phyloP scores from a whole-genome alignment of 768 basidiomycete genomes.

The Termitomyces heimii region DNA sequence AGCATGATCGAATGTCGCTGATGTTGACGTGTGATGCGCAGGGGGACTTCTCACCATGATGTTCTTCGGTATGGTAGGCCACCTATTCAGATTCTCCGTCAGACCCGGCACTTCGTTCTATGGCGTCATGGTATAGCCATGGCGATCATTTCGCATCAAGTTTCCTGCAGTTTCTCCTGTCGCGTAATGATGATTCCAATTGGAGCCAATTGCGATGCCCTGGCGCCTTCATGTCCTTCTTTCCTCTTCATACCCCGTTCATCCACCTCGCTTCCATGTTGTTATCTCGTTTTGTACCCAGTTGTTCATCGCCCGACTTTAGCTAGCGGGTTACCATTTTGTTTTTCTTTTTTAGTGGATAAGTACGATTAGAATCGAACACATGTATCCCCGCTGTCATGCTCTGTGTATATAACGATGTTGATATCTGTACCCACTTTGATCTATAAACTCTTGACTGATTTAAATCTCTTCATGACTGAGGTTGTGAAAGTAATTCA shows the following conservation, averaged over 20 bases:
- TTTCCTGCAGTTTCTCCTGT: not conserved
- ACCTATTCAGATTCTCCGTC: not conserved
- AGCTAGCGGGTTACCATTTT: not conserved
- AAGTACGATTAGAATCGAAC: not conserved
- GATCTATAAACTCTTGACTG: not conserved
- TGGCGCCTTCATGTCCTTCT: no score
- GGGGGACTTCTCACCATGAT: constrained; percentile 8
- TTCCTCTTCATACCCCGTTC: not conserved
- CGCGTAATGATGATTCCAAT: not conserved
- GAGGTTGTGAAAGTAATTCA: no score
- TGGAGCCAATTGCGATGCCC: no score
- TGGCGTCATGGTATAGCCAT: not conserved
- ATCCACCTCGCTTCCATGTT: not conserved
- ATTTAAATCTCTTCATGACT: not conserved
- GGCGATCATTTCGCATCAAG: not conserved
- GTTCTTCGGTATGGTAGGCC: constrained; percentile 9
- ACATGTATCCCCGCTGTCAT: not conserved
- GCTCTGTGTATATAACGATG: not conserved
- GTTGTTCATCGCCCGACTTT: not conserved
- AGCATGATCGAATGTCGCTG: not conserved
- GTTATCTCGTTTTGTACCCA: no score
- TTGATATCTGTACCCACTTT: not conserved
- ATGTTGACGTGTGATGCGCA: not conserved
- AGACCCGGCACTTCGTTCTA: constrained; percentile 9
- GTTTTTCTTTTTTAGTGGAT: not conserved